Conservation (phyloP, 331 rosid species). For the Pyracantha coccinea region DNA sequence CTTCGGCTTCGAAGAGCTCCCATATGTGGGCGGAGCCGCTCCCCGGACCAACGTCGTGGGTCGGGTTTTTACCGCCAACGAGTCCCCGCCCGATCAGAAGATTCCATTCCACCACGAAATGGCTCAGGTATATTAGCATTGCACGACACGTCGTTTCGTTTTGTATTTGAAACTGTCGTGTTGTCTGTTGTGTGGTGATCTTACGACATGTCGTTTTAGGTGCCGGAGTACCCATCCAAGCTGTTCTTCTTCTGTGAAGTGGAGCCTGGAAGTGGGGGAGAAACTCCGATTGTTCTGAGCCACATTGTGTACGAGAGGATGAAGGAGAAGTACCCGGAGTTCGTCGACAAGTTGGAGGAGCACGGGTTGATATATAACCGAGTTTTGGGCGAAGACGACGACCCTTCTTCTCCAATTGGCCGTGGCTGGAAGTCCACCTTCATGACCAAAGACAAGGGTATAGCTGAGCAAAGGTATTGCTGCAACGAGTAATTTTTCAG, state of each 20-base stretch:
- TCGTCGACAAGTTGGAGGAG: constrained; percentile 57
- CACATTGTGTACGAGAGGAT: constrained; percentile 63
- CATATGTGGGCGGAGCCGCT: constrained; percentile 89
- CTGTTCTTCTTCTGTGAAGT: constrained; percentile 82
- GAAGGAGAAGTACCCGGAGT: constrained; percentile 57
- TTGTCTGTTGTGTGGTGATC: not conserved
- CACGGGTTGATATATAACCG: constrained; percentile 64
- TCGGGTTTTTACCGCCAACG: constrained; percentile 87
- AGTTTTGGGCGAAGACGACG: constrained; percentile 65
- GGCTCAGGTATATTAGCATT: constrained; percentile 51
- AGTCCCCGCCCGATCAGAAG: constrained; percentile 86
- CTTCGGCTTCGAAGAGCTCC: constrained; percentile 71
- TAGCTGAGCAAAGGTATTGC: constrained; percentile 66
- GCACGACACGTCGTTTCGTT: constrained; percentile 15
- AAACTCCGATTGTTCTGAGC: constrained; percentile 85
- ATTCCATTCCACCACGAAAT: constrained; percentile 87
- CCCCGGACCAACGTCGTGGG: constrained; percentile 72
- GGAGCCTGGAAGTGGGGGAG: constrained; percentile 73
- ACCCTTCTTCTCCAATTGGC: constrained; percentile 79
- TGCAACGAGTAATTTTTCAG: not conserved
- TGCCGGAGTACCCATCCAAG: constrained; percentile 72
- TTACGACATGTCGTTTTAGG: constrained; percentile 21
- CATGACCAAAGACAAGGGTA: constrained; percentile 45
- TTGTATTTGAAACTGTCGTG: no score
- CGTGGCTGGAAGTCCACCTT: constrained; percentile 96